Evolutionary conservation across 2,329 filamentous ascomycete genomes (phyloP).

Genomic region (Mycosphaerella sp.): DNA sequence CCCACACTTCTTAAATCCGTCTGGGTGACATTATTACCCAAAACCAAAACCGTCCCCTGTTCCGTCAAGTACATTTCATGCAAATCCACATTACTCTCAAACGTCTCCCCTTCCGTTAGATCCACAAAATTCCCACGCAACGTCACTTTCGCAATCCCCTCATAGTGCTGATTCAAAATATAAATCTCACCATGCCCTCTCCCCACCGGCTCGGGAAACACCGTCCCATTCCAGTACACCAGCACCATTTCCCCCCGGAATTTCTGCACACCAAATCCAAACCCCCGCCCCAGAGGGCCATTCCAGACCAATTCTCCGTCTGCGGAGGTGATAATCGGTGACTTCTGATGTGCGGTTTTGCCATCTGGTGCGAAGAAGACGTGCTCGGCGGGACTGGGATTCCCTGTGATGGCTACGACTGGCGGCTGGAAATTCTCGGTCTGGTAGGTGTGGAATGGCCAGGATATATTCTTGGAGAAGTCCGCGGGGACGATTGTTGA

Average conservation of each 20-base stretch:
- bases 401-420: constrained; percentile 6
- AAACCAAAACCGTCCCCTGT: constrained; percentile 31
- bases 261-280: constrained; percentile 19
- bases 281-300: constrained; percentile 11
- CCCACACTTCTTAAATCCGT: constrained; percentile 29
- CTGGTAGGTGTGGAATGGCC: constrained; percentile 17
- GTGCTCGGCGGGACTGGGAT: constrained; percentile 4
- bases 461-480: constrained; percentile 12
- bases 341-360: constrained; percentile 14
- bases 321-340: constrained; percentile 15
- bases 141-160: constrained; percentile 16
- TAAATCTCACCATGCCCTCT: constrained; percentile 17
- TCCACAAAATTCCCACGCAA: constrained; percentile 18
- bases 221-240: constrained; percentile 19
- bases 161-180: constrained; percentile 19
- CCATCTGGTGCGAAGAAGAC: constrained; percentile 22
- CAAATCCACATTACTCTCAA: constrained; percentile 27
- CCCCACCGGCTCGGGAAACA: constrained; percentile 19
- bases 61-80: constrained; percentile 35
- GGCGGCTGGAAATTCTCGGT: constrained; percentile 16
- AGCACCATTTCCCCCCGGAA: constrained; percentile 18
- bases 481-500: constrained; percentile 7
- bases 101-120: constrained; percentile 7
- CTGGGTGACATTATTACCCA: constrained; percentile 28
- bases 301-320: constrained; percentile 22